Base-by-base conservation (phyloP, 2,329 filamentous ascomycete genomes). In the Eutypa lata region DNA sequence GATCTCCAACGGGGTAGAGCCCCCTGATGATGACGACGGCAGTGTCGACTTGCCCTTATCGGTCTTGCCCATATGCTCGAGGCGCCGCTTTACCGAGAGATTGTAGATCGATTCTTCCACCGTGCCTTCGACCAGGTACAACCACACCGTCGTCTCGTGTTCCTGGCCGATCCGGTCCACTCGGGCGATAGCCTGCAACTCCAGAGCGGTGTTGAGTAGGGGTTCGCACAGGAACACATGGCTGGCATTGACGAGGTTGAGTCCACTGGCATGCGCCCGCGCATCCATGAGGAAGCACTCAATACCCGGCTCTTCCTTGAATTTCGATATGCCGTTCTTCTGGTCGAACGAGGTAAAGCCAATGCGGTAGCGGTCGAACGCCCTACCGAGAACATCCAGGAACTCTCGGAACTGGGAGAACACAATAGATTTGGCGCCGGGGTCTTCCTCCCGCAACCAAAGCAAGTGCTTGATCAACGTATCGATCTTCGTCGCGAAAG, bases 191-290 rank as follows among this genome's bases (percentile, higher is more conserved):
- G 92, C 93, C 70, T 99, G 94, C 10, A 97, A 79, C 70, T 97
- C 94, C 16, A 99, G 84, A 0, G 92, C 91, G 0, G 93, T 93
- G 66, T 97, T 96, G 61, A 97, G 84, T 3, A 97, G 76, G 2
- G 94, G 94, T 67, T 99, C 94, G 68, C 91, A 96, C 4, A 99
- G 80, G 65, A 97, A 95, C 1, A 97, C 91, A 66, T 97, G 91
- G 47, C 86, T 96, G 4, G 93, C 94, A 63, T 95, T 93, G 59
- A 96, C 88, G 0, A 99, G 81, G 56, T 96, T 97, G 28, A 99
- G 77, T 0, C 94, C 94, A 1, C 89, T 92, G 0, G 90, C 88
- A 67, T 96, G 90, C 0, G 90, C 89, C 59, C 91, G 89, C 6
- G 92, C 92, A 66, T 97, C 91, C 14, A 99, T 80, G 3, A 97